Conservation (phyloP, 2,329 filamentous ascomycete species). For the Ophiostoma quercus region DNA sequence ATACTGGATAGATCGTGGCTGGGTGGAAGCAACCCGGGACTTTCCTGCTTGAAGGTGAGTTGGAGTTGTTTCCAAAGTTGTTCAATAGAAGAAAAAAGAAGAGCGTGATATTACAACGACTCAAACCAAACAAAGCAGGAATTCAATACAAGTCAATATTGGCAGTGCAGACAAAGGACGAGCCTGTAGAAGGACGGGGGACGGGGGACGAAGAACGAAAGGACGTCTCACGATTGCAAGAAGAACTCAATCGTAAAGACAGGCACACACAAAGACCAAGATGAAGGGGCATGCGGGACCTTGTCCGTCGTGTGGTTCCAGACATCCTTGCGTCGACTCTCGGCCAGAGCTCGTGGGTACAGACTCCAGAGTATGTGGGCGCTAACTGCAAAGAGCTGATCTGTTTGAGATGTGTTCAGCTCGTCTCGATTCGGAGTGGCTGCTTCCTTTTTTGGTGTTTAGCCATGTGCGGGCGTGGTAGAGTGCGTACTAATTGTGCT, state of each 20-base stretch:
- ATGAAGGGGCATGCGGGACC: slow-evolving; percentile 10
- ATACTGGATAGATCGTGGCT: background rate
- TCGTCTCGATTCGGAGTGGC: slow-evolving; percentile 9
- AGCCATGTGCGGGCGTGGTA: background rate
- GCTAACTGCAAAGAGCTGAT: background rate
- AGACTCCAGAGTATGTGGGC: background rate
- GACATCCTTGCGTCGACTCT: background rate
- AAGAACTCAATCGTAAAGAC: background rate
- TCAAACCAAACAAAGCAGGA: background rate
- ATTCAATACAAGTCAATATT: background rate
- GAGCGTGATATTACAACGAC: no score
- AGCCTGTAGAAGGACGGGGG: background rate
- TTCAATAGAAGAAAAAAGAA: no score
- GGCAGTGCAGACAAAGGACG: background rate
- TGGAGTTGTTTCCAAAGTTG: no score
- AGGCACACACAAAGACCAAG: background rate
- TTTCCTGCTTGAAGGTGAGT: background rate
- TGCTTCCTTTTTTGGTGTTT: slow-evolving; percentile 1
- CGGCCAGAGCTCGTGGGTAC: background rate
- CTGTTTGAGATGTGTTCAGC: slow-evolving; percentile 11
- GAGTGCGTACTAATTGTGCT: background rate
- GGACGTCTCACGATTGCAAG: background rate
- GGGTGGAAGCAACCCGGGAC: background rate
- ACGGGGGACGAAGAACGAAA: background rate
- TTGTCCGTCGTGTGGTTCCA: slow-evolving; percentile 4